Base-by-base conservation (phyloP, 768 basidiomycete species). In the Imleria badia region DNA sequence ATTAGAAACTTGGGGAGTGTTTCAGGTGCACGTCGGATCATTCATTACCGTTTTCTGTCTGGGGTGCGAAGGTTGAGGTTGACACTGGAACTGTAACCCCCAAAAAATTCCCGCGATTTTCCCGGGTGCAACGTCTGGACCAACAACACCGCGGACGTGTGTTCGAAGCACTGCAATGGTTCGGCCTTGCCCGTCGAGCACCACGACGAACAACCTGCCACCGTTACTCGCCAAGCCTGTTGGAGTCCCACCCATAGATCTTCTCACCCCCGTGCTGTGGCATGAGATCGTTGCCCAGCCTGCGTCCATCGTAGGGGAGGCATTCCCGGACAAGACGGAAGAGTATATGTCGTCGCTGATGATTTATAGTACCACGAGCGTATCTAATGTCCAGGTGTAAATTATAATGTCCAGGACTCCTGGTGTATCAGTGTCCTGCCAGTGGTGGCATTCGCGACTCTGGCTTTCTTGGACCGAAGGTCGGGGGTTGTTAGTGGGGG, bases 351-450 rank as follows among this genome's bases (percentile, higher is more conserved):
- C 90, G 9, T 79, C 81, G 23, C 68, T 94, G 13, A 74, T 86
- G 23, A 72, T 78, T 30, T 87, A 87, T 60, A 93, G 86, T 1
- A 79, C 75, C n/a, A 57, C 73, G 9, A 66, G 64, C 1, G 81
- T 79, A 3, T 88, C 89, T 0, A 6, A 97, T 97, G 94, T 83
- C 92, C n/a, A 77, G 85, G 30, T 91, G 89, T 3, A 94, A n/a
- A n/a, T n/a, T n/a, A n/a, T n/a, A n/a, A n/a, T n/a, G n/a, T n/a
- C n/a, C n/a, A n/a, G n/a, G n/a, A n/a, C n/a, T n/a, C n/a, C n/a
- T n/a, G n/a, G n/a, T n/a, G n/a, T n/a, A n/a, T 97, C 17, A 93
- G 94, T 5, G 71, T 94, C 43, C 94, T 94, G 0, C n/a, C n/a
- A n/a, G n/a, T n/a, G n/a, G 83, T 95, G 8, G 94, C 90, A 1